phyloP scores from a whole-genome alignment of 1,284 basidiomycete genomes.

The Ganoderma resinaceum region DNA sequence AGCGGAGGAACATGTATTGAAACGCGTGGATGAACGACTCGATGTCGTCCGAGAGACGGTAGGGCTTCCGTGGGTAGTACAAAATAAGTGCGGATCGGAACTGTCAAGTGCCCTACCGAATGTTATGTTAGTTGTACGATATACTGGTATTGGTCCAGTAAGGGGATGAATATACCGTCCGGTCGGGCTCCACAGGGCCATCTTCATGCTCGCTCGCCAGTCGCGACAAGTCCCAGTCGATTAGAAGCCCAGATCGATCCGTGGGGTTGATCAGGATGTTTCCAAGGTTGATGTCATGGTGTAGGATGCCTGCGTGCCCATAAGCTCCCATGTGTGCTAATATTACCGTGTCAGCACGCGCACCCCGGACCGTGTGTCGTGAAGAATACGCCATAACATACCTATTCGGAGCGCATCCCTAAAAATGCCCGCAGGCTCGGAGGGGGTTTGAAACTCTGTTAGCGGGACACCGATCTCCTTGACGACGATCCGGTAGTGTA shows the following conservation, averaged over 20 bases:
- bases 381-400: no score
- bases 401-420: no score
- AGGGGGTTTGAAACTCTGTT: not conserved
- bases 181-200: not conserved
- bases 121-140: no score
- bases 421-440: not conserved
- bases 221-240: constrained; percentile 20
- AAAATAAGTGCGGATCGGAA: constrained; percentile 15
- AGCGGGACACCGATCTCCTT: constrained; percentile 9
- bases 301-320: no score
- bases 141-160: no score
- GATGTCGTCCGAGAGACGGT: constrained; percentile 23
- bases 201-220: not conserved
- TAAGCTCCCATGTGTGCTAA: no score
- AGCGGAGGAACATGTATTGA: not conserved
- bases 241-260: not conserved
- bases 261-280: no score
- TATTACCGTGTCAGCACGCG: no score
- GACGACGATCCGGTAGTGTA: constrained; percentile 10
- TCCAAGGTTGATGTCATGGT: no score
- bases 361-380: no score
- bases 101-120: constrained; percentile 29
- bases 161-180: constrained; percentile 3
- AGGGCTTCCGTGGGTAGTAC: constrained; percentile 10
- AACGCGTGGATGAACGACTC: constrained; percentile 24